phyloP scores from a whole-genome alignment of 2,329 filamentous ascomycete species.

The Fusarium proliferatum region DNA sequence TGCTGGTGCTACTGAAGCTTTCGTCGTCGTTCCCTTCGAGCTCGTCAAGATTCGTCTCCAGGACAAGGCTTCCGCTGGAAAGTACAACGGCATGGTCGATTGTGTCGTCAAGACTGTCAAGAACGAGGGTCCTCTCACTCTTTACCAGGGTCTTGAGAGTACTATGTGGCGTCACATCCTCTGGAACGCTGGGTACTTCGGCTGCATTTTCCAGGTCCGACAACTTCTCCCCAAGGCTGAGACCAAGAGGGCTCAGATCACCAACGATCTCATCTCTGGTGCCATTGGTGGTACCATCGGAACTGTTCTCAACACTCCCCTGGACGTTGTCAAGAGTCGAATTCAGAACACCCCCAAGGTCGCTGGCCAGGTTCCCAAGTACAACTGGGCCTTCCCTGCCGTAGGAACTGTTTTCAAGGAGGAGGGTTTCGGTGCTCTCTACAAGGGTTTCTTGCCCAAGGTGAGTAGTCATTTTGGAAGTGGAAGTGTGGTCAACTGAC shows the following conservation, averaged over 20 bases:
- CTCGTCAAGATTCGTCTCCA: conserved; percentile 98
- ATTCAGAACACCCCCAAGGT: conserved; percentile 95
- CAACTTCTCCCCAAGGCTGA: conserved; percentile 83
- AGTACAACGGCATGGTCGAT: conserved; percentile 85
- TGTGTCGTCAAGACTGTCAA: conserved; percentile 84
- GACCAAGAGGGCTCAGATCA: conserved; percentile 82
- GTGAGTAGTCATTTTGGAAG: conserved; percentile 68
- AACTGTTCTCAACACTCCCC: conserved; percentile 92
- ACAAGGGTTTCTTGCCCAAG: conserved; percentile 98
- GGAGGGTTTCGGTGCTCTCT: conserved; percentile 90
- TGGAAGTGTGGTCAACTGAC: background rate
- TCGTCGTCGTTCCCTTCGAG: conserved; percentile 98
- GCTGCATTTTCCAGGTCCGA: conserved; percentile 97
- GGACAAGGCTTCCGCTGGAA: conserved; percentile 91
- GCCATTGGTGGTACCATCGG: conserved; percentile 87
- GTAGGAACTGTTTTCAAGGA: conserved; percentile 89
- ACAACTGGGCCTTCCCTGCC: conserved; percentile 97
- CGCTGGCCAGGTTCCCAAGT: conserved; percentile 86
- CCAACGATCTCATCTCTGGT: conserved; percentile 89
- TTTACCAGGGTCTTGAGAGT: conserved; percentile 97
- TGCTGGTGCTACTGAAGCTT: conserved; percentile 93
- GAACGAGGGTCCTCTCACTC: conserved; percentile 83
- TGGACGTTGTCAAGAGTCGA: conserved; percentile 97
- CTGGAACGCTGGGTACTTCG: conserved; percentile 98
- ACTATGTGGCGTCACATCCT: conserved; percentile 92